Conservation (phyloP, 164 flowering plant species). For the Nelumbo lutea region DNA sequence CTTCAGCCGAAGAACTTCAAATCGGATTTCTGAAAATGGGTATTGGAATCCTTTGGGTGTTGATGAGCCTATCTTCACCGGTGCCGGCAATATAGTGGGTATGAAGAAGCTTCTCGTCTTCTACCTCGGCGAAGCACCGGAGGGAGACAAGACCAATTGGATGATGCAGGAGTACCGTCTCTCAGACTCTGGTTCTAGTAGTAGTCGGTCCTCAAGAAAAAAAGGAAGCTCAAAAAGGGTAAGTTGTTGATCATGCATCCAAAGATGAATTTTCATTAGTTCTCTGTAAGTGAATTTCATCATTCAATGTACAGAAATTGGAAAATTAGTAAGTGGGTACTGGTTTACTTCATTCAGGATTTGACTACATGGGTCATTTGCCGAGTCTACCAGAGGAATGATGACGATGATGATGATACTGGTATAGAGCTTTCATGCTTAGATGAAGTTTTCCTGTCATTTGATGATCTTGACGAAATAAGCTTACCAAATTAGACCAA, state of each 20-base stretch:
- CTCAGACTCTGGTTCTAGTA: conserved; percentile 26
- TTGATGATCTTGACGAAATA: conserved; percentile 81
- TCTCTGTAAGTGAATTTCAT: too few relatives aligned
- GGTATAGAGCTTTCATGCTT: conserved; percentile 65
- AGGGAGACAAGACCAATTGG: conserved; percentile 50
- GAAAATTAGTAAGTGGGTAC: too few relatives aligned
- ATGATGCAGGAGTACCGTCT: conserved; percentile 59
- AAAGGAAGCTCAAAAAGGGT: conserved; percentile 33
- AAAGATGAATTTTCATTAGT: too few relatives aligned
- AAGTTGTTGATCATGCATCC: conserved; percentile 1
- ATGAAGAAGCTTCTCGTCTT: conserved; percentile 41
- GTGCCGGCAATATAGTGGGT: conserved; percentile 32
- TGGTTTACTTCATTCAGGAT: conserved; percentile 28
- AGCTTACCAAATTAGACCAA: conserved; percentile 45
- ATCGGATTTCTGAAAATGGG: conserved; percentile 47
- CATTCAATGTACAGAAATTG: too few relatives aligned
- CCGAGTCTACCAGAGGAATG: conserved; percentile 45
- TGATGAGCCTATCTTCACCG: conserved; percentile 47
- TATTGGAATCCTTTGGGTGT: conserved; percentile 58
- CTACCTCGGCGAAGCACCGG: conserved; percentile 36
- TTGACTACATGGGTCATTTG: conserved; percentile 63
- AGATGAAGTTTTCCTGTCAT: conserved; percentile 76
- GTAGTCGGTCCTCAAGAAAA: conserved; percentile 33
- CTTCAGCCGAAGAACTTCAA: conserved; percentile 55
- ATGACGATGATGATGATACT: conserved; percentile 36